Conservation (phyloP, 345 rosid species). For the Dipteronia dyeriana region DNA sequence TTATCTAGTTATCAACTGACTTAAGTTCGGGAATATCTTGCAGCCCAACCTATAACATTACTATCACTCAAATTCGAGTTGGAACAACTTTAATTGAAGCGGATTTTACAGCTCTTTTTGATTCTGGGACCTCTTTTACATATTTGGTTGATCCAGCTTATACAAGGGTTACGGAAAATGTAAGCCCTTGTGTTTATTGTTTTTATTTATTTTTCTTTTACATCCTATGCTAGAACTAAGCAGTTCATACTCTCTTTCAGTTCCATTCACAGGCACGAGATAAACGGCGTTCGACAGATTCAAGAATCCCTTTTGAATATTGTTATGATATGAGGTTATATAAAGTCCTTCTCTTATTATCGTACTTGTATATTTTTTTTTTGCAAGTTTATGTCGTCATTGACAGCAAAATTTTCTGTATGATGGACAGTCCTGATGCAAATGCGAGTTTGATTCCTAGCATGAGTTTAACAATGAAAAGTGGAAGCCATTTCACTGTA, state of each 20-base stretch:
- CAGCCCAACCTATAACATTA: constrained; percentile 77
- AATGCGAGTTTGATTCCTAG: constrained; percentile 67
- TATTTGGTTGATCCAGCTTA: constrained; percentile 67
- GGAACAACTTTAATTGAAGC: constrained; percentile 55
- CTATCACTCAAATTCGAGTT: constrained; percentile 59
- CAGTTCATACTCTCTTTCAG: constrained; percentile 40
- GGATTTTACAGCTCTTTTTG: constrained; percentile 71
- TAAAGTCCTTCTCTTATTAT: constrained; percentile 1
- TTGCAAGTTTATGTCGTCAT: constrained; percentile 12
- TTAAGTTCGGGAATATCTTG: constrained; percentile 26
- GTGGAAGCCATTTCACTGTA: constrained; percentile 58
- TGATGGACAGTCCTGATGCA: constrained; percentile 51
- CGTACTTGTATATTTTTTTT: not conserved
- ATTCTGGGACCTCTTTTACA: constrained; percentile 88
- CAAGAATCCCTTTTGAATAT: constrained; percentile 76
- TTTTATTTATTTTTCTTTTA: not conserved
- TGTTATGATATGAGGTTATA: constrained; percentile 78
- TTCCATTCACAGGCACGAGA: constrained; percentile 73
- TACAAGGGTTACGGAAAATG: constrained; percentile 54
- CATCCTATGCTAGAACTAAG: not conserved
- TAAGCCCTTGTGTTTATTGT: constrained; percentile 34
- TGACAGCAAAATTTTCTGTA: constrained; percentile 18
- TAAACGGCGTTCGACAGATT: constrained; percentile 56
- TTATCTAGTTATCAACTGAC: constrained; percentile 7
- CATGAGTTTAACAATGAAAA: constrained; percentile 73